These are phyloP conservation scores for Calophaca sinica DNA, from an alignment of 306 rosid species.

Conservation along the genomic window DNA sequence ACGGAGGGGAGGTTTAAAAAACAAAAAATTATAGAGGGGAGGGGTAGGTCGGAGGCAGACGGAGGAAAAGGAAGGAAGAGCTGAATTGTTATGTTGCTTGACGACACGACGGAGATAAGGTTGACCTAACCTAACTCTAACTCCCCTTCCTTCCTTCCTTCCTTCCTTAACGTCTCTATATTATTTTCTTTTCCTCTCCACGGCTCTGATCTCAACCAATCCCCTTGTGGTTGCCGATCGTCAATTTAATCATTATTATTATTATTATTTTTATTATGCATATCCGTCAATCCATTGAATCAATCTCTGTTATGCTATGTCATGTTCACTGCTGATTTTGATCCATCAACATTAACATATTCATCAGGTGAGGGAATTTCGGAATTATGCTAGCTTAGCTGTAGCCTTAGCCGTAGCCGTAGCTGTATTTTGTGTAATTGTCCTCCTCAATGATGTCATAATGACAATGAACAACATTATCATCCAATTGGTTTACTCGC, in stretches of 20 bases:
- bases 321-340: neutral
- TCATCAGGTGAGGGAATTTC: constrained; percentile 38
- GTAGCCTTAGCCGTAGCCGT: neutral
- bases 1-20: too few relatives aligned
- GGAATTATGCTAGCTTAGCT: constrained; percentile 54
- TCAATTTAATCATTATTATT: neutral
- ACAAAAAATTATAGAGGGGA: too few relatives aligned
- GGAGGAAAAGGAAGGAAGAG: neutral
- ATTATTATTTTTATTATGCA: too few relatives aligned
- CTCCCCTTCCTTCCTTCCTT: neutral
- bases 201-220: neutral
- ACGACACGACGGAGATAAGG: constrained; percentile 18
- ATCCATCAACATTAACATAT: neutral
- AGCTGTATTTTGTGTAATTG: neutral
- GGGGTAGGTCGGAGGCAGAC: neutral
- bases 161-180: too few relatives aligned
- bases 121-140: constrained; percentile 15
- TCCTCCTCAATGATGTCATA: constrained; percentile 35
- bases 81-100: neutral
- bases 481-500: constrained; percentile 53
- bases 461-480: constrained; percentile 1
- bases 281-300: neutral
- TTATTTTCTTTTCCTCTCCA: neutral
- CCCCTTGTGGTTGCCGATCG: neutral
- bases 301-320: neutral